Conservation (phyloP, 2,329 filamentous ascomycete genomes). For the Nigrograna mackinnonii region DNA sequence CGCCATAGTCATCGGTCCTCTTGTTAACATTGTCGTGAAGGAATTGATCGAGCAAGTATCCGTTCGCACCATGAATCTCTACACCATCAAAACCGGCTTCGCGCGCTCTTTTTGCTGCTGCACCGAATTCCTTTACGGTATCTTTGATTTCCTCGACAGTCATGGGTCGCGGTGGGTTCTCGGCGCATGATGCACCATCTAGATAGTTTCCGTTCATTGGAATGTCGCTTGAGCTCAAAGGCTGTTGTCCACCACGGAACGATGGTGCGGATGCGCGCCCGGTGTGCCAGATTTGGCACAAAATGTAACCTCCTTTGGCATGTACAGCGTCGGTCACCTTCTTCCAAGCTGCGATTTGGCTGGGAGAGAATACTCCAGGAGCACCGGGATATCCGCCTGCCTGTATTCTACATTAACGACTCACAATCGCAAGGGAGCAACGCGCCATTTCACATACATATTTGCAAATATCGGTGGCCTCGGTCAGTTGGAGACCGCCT, state of each 20-base stretch:
- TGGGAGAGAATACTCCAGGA: conserved; percentile 33
- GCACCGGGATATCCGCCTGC: conserved; percentile 42
- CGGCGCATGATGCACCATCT: conserved; percentile 41
- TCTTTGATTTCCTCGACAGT: conserved; percentile 44
- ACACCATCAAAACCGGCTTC: conserved; percentile 40
- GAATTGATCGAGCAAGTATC: conserved; percentile 57
- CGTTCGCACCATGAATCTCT: conserved; percentile 49
- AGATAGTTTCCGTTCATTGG: conserved; percentile 44
- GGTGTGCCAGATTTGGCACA: conserved; percentile 51
- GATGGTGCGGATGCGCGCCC: conserved; percentile 48
- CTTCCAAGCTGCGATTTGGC: conserved; percentile 55
- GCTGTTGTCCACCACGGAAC: conserved; percentile 40
- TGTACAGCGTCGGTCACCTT: conserved; percentile 56
- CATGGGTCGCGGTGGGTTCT: conserved; percentile 38
- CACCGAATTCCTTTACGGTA: conserved; percentile 41
- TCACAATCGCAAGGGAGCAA: neutral
- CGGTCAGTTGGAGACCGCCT: conserved; percentile 62
- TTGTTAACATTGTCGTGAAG: conserved; percentile 54
- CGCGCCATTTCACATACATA: conserved; percentile 17
- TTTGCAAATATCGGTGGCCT: conserved; percentile 52
- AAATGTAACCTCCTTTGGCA: conserved; percentile 54
- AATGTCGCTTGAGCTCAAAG: conserved; percentile 45
- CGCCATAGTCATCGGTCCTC: conserved; percentile 56
- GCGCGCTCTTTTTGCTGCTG: conserved; percentile 42
- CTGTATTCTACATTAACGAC: conserved; percentile 26